Evolutionary conservation across 192 early-diverging fungal species (phyloP), one percentile per base, ranked within the genome.

Genomic region (Backusella australiensis): DNA sequence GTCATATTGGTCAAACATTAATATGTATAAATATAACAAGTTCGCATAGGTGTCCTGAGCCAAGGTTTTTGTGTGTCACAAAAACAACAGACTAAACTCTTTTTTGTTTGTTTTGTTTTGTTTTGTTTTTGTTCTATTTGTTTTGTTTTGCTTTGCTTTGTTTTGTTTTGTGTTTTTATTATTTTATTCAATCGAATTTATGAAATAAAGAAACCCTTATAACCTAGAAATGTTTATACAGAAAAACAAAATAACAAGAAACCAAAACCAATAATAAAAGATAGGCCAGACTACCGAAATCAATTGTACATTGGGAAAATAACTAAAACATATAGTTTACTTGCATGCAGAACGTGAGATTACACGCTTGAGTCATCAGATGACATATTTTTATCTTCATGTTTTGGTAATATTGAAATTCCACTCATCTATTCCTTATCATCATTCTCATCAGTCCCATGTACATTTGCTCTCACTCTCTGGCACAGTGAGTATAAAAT

Each of bases 361-460:
- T 63, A 63, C 26, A 63, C 56, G 56, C 56, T 63, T 63, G 56
- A 63, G 26, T 29, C 56, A 63, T 63, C 56, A 63, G 7, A 29
- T 63, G 56, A 63, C 56, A 63, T 63, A 63, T 26, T 63, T 63
- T 63, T 63, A 63, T 63, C 56, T 63, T 63, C 21, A 29, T 63
- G 56, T 63, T 63, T 63, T 63, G 56, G 56, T 63, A 63, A 63
- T 63, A 63, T 63, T 63, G 56, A 63, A 63, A 63, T 63, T 63
- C 56, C 56, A 63, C 23, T 63, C 56, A 29, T 29, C 12, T 49
- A n/a, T 63, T 11, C 56, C 3, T 26, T 63, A 63, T 63, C 26
- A 63, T 63, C 56, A 63, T 63, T 63, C 56, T 63, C 21, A 63
- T 63, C 56, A 63, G 26, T 11, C 21, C 26, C 21, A 29, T 49